Evolutionary conservation across 768 basidiomycete species (phyloP).

Genomic region (Boletus fagicola): DNA sequence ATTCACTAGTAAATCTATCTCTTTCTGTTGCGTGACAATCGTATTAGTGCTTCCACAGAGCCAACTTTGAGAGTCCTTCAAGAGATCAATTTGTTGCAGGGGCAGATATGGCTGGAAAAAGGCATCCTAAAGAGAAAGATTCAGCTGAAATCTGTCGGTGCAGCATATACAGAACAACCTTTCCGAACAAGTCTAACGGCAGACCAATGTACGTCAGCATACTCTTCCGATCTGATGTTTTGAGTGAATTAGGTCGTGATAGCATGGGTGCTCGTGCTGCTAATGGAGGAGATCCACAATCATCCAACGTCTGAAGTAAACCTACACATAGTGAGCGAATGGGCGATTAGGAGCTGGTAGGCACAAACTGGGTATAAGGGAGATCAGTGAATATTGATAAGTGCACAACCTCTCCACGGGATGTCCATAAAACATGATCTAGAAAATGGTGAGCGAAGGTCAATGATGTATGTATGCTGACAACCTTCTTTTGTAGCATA

Average conservation of each 20-base stretch:
- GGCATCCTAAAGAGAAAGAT: slow-evolving; percentile 54
- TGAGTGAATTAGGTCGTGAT: slow-evolving; percentile 72
- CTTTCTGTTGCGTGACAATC: slow-evolving; percentile 90
- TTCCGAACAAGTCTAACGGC: slow-evolving; percentile 92
- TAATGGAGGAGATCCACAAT: slow-evolving; percentile 86
- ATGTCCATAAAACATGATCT: slow-evolving; percentile 97
- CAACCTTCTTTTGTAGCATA: slow-evolving; percentile 88
- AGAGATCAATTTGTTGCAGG: slow-evolving; percentile 88
- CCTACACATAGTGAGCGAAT: slow-evolving; percentile 43
- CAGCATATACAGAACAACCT: slow-evolving; percentile 42
- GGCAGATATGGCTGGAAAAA: slow-evolving; percentile 99
- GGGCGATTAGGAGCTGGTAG: background rate
- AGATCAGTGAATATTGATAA: slow-evolving; percentile 96
- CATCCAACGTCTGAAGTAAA: slow-evolving; percentile 83
- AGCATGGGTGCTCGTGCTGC: slow-evolving; percentile 58
- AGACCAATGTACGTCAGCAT: slow-evolving; percentile 90
- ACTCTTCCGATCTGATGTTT: slow-evolving; percentile 87
- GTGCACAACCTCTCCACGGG: slow-evolving; percentile 96
- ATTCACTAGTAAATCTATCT: slow-evolving; percentile 88
- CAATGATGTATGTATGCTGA: slow-evolving; percentile 14
- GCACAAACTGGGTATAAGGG: slow-evolving; percentile 76
- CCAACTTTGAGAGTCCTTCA: slow-evolving; percentile 79
- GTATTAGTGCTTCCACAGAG: slow-evolving; percentile 94
- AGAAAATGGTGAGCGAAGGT: slow-evolving; percentile 12
- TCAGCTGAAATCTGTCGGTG: background rate